phyloP scores from a whole-genome alignment of 1,284 basidiomycete species.

The Taiwanofungus camphoratus region DNA sequence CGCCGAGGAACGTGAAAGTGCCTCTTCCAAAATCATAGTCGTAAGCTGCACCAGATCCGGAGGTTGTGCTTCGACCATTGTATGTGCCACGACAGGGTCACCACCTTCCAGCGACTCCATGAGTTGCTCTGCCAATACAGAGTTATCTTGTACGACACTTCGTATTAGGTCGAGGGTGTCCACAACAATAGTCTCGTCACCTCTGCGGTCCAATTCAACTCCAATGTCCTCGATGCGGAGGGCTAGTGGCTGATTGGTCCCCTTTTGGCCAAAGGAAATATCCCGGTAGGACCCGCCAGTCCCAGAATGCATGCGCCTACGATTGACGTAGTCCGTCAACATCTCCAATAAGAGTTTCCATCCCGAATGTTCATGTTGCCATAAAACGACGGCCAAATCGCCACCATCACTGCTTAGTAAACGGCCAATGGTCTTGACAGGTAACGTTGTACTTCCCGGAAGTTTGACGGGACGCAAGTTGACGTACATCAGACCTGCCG shows the following conservation, averaged over 20 bases:
- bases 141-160: slow-evolving; percentile 67
- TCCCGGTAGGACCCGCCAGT: slow-evolving; percentile 42
- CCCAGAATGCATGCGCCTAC: slow-evolving; percentile 34
- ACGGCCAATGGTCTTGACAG: slow-evolving; percentile 60
- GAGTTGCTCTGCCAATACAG: slow-evolving; percentile 55
- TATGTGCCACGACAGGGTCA: slow-evolving; percentile 45
- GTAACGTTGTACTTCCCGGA: slow-evolving; percentile 69
- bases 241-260: slow-evolving; percentile 33
- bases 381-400: slow-evolving; percentile 71
- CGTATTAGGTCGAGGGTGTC: slow-evolving; percentile 77
- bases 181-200: slow-evolving; percentile 58
- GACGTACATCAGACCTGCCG: slow-evolving; percentile 54
- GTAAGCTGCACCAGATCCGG: slow-evolving; percentile 76
- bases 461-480: slow-evolving; percentile 65
- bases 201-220: slow-evolving; percentile 50
- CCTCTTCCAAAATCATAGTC: slow-evolving; percentile 80
- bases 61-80: slow-evolving; percentile 42
- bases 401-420: slow-evolving; percentile 68
- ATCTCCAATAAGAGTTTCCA: slow-evolving; percentile 81
- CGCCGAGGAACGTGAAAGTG: slow-evolving; percentile 50
- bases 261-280: slow-evolving; percentile 42
- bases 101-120: slow-evolving; percentile 62
- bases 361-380: slow-evolving; percentile 76
- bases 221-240: slow-evolving; percentile 64
- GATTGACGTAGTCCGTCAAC: slow-evolving; percentile 66